phyloP scores from a whole-genome alignment of 768 basidiomycete genomes.

The Naematelia aurantialba region DNA sequence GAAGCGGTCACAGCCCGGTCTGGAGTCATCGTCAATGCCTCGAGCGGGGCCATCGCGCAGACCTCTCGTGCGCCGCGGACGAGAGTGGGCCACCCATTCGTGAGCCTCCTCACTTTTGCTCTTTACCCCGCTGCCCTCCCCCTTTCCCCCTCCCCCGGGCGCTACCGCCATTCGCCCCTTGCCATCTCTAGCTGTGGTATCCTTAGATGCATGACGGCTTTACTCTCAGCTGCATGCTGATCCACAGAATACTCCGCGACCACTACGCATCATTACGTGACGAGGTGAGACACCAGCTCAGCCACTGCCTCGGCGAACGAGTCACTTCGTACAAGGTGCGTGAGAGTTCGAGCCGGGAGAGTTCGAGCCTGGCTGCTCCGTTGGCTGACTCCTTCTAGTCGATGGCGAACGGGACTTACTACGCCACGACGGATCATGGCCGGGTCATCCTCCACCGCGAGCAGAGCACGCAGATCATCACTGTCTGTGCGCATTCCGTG shows the following conservation, averaged over 20 bases:
- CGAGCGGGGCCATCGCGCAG: background rate
- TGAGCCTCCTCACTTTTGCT: too few relatives aligned
- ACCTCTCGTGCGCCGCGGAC: background rate
- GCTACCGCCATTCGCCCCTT: too few relatives aligned
- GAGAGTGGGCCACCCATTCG: background rate
- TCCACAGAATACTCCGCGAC: background rate
- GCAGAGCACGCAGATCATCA: constrained; percentile 14
- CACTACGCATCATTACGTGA: background rate
- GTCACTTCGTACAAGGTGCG: constrained; percentile 23
- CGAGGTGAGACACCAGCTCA: background rate
- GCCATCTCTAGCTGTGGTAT: too few relatives aligned
- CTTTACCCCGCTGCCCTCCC: too few relatives aligned
- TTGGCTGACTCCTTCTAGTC: too few relatives aligned
- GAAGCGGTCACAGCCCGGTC: background rate
- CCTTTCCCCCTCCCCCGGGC: too few relatives aligned
- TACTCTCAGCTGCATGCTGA: too few relatives aligned
- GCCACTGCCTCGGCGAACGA: constrained; percentile 20
- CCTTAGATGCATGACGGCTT: too few relatives aligned
- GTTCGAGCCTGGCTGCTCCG: too few relatives aligned
- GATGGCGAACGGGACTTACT: constrained; percentile 17
- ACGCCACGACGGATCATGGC: constrained; percentile 34
- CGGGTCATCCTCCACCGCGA: constrained; percentile 24
- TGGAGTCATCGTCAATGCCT: background rate
- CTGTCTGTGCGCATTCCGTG: constrained; percentile 21
- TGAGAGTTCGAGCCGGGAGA: background rate